Conservation (phyloP, 768 basidiomycete species). For the Butyriboletus loyo region DNA sequence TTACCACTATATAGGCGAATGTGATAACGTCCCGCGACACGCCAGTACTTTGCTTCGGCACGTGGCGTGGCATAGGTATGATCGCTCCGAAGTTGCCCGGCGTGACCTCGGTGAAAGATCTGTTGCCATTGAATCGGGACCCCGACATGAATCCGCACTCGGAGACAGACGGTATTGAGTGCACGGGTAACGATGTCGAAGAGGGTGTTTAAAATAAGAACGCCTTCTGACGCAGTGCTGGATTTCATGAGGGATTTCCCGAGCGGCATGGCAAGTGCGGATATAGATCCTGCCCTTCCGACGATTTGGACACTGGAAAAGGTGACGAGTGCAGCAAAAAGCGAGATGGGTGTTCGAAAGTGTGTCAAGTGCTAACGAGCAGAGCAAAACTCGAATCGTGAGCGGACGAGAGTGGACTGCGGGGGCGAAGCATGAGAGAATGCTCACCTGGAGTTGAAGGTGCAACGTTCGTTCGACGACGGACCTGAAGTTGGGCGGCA, state of each 20-base stretch:
- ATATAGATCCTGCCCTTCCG: neutral
- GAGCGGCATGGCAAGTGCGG: slow-evolving; percentile 4
- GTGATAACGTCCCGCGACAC: slow-evolving; percentile 24
- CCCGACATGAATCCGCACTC: slow-evolving; percentile 6
- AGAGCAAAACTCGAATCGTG: neutral
- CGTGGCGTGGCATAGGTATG: slow-evolving; percentile 20
- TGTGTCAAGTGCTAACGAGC: neutral
- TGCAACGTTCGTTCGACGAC: slow-evolving; percentile 9
- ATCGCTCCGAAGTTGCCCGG: neutral
- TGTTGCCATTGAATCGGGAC: slow-evolving; percentile 10
- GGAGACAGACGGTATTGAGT: slow-evolving; percentile 17
- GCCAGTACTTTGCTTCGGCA: slow-evolving; percentile 33
- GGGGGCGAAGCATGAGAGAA: neutral
- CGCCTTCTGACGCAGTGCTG: neutral
- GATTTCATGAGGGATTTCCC: slow-evolving; percentile 2
- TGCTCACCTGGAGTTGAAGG: slow-evolving; percentile 11
- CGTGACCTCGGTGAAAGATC: neutral
- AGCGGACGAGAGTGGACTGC: neutral
- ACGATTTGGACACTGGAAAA: slow-evolving; percentile 10
- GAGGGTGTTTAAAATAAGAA: slow-evolving; percentile 3
- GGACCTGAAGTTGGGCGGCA: slow-evolving; percentile 3
- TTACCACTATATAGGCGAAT: slow-evolving; percentile 26
- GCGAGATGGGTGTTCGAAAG: slow-evolving; percentile 1
- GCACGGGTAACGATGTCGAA: slow-evolving; percentile 10
- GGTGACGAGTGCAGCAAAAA: slow-evolving; percentile 8